Base-by-base conservation (phyloP, 2,329 filamentous ascomycete genomes). In the Escovopsis sp. region DNA sequence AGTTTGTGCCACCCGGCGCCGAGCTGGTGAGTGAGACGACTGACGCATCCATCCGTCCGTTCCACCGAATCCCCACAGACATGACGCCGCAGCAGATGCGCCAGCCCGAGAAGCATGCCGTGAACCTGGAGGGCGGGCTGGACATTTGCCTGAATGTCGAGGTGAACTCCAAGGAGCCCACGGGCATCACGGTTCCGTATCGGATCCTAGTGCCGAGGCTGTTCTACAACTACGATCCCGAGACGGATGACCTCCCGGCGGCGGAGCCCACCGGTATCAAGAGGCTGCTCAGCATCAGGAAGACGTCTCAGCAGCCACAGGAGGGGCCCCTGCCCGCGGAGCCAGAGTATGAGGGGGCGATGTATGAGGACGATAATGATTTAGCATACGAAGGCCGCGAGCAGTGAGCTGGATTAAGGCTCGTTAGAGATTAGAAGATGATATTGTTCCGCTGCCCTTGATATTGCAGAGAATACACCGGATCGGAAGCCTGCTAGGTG, bases 91-190 rank as follows among this genome's bases (percentile, higher is more conserved):
- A 80, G 55, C 70, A 80, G 50, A 64, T 72, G 50, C 71, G 69
- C 52, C 70, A 72, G 47, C 59, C 67, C 3, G 67, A 70, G 35
- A 66, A 67, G 15, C 67, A 68, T 36, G 70, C 74, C 9, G 74
- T 96, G 45, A 78, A 94, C 55, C 69, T 95, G 0, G 77, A 91
- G 56, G 82, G 82, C 28, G 87, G 86, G 0, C 67, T 98, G 9
- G 87, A 95, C 50, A 80, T 98, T 33, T 83, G 78, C 40, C 63
- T 98, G 36, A 94, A 95, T 53, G 78, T 94, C 48, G 91, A 98
- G 63, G 77, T 95, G 47, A 87, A 82, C 53, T 75, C 84, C 37
- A 78, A 77, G 48, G 87, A 98, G 53, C 89, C 91, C 1, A 73
- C 83, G 0, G 93, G 91, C 12, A 86, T 85, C 49, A 98, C 91